phyloP scores from a whole-genome alignment of 148 eudicot genomes.

The Chenopodium quinoa region DNA sequence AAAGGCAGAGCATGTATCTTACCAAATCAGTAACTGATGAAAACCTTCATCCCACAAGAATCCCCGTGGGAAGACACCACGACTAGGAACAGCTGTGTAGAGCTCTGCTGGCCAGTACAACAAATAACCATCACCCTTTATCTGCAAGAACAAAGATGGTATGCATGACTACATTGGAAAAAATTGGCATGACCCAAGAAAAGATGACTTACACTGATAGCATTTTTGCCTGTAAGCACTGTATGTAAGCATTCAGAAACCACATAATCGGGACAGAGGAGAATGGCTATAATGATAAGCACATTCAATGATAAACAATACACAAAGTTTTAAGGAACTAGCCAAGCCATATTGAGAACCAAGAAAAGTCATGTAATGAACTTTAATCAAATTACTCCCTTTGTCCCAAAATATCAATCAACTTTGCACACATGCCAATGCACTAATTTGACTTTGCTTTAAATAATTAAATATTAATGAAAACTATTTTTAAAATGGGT shows the following conservation, averaged over 20 bases:
- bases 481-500: no score
- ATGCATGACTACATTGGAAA: conserved; percentile 36
- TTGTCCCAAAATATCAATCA: no score
- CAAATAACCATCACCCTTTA: conserved; percentile 46
- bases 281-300: not conserved
- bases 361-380: not conserved
- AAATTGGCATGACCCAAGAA: not conserved
- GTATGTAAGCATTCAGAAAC: conserved; percentile 12
- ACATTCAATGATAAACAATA: not conserved
- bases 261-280: not conserved
- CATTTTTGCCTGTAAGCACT: conserved; percentile 1
- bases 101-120: conserved; percentile 98
- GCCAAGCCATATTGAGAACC: not conserved
- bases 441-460: no score
- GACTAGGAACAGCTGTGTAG: conserved; percentile 98
- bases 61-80: conserved; percentile 93
- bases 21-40: conserved; percentile 94
- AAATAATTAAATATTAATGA: no score
- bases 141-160: conserved; percentile 47
- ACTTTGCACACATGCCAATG: no score
- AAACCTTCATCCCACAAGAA: conserved; percentile 99
- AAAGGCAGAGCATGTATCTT: conserved; percentile 29
- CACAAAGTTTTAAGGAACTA: not conserved
- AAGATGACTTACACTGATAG: not conserved
- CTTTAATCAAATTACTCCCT: not conserved